Percentiles rank a stretch among this genome's conserved stretches.
Evolutionary conservation across 2,329 filamentous ascomycete species (phyloP).

Genomic region (Alternaria triticimaculans): DNA sequence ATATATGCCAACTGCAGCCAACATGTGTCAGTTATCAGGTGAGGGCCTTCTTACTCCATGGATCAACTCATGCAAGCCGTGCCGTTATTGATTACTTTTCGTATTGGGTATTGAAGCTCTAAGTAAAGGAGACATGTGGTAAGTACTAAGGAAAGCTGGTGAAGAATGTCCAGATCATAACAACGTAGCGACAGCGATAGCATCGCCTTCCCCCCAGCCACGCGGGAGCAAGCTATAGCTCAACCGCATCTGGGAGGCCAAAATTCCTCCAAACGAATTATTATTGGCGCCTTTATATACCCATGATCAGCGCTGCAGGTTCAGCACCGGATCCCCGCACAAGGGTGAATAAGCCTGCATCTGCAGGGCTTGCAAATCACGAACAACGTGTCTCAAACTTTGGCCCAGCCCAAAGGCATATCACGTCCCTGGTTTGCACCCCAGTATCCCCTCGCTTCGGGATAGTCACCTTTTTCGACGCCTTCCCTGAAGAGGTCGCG

Average conservation of each 20-base stretch:
- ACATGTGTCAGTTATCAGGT: not conserved
- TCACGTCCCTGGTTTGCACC: conserved; percentile 42
- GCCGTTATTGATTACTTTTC: not conserved
- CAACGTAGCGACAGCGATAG: not conserved
- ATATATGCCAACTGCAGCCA: not conserved
- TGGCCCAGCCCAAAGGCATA: conserved; percentile 45
- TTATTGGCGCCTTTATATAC: not conserved
- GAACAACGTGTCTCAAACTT: conserved; percentile 32
- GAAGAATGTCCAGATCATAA: not conserved
- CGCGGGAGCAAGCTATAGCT: conserved; percentile 1
- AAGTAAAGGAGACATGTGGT: not conserved
- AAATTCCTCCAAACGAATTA: not conserved
- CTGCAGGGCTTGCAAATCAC: conserved; percentile 9
- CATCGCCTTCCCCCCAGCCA: conserved; percentile 12
- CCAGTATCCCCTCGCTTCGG: conserved; percentile 49
- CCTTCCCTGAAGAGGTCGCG: conserved; percentile 46
- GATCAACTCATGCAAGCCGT: not conserved
- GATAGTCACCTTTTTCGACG: conserved; percentile 49
- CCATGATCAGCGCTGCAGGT: not conserved
- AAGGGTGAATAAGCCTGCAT: conserved; percentile 3
- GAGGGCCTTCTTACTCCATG: not conserved
- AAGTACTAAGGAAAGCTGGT: not conserved
- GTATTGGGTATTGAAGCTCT: not conserved
- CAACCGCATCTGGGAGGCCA: not conserved
- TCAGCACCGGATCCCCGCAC: conserved; percentile 22